Base-by-base conservation (phyloP, 164 flowering plant genomes). In the Amborella trichopoda region DNA sequence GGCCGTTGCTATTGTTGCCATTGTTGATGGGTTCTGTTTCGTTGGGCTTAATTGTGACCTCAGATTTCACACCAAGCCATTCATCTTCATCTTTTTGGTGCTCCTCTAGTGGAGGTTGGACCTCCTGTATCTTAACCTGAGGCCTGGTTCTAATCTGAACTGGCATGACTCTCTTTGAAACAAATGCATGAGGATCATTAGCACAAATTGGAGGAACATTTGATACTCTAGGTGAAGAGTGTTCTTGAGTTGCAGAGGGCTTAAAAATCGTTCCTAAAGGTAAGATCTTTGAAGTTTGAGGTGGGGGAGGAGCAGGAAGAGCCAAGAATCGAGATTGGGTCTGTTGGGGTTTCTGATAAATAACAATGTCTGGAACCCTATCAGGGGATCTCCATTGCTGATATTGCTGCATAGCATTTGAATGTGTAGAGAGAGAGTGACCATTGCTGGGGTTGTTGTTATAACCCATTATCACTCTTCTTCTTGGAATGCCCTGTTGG, bases 211-310 rank as follows among this genome's bases (percentile, higher is more conserved):
- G n/a, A n/a, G n/a, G n/a, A n/a, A n/a, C n/a, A n/a, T n/a, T n/a
- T n/a, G n/a, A n/a, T n/a, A n/a, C 49, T 3, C 19, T 27, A 20
- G 46, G 19, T 40, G 46, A 26, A 20, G 44, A 49, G 24, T 17
- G 26, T 5, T 51, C 55, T 40, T 51, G 46, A 13, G 36, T 20
- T 27, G 17, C 5, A 2, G 23, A 22, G 27, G 40, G 54, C 21
- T 55, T 34, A 46, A 36, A 55, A 22, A 28, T 30, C 6, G 50
- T 32, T 18, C 38, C 45, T 26, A 59, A 59, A 19, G 66, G 68
- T 30, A 72, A 37, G 30, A 67, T 70, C 54, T 61, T 71, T 22
- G 78, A 65, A 48, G 52, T 21, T 23, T 59, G 46, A 8, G 69
- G 71, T 20, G 71, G 71, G 42, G 68, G 73, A 26, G 67, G 61